Evolutionary conservation across 768 basidiomycete genomes (phyloP).

Genomic region (Collybiopsis confluens): DNA sequence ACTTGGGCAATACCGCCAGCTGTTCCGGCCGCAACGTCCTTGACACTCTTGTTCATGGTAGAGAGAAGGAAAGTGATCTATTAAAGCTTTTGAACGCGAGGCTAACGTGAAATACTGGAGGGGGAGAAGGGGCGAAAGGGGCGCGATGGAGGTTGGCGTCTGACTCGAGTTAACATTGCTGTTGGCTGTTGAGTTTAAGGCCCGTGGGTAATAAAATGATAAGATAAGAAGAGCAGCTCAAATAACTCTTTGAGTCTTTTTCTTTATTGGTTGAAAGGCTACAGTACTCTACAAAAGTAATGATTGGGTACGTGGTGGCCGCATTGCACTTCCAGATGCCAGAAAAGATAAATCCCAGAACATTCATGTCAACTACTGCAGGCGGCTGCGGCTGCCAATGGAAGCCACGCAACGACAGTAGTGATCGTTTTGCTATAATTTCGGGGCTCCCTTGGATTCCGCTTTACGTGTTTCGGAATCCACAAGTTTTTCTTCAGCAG

Average conservation of each 20-base stretch:
- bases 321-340: background rate
- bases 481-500: constrained; percentile 47
- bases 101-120: background rate
- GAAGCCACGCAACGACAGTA: too few species aligned
- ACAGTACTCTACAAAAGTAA: too few species aligned
- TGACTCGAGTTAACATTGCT: background rate
- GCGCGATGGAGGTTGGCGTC: background rate
- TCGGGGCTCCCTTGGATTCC: background rate
- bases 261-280: too few species aligned
- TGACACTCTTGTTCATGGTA: constrained; percentile 63
- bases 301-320: too few species aligned
- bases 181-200: background rate
- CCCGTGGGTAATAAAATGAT: background rate
- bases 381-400: too few species aligned
- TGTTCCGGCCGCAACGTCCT: constrained; percentile 87
- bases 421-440: background rate
- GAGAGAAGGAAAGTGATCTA: background rate
- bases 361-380: too few species aligned
- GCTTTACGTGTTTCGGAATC: constrained; percentile 3
- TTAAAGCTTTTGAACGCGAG: too few species aligned
- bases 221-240: background rate
- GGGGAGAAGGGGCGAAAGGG: background rate
- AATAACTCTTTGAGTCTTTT: too few species aligned
- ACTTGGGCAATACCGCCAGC: constrained; percentile 91
- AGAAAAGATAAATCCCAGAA: background rate